Evolutionary conservation across 2,329 filamentous ascomycete genomes (phyloP).

Genomic region (Penicillium sp.): DNA sequence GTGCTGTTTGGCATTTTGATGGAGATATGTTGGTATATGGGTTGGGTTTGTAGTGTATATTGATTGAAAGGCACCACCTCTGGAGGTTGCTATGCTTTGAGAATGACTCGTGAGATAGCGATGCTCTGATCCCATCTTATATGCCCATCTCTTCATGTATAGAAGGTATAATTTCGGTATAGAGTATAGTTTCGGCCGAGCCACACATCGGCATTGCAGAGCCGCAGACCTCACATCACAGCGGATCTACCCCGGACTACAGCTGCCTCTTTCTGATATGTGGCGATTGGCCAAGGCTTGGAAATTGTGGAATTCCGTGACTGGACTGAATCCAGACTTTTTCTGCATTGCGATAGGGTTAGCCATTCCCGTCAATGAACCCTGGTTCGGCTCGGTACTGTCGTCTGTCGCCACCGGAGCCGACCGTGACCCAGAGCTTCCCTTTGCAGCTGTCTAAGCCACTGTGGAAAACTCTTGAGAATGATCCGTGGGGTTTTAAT

Average conservation of each 20-base stretch:
- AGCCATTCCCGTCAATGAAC: slow-evolving; percentile 1
- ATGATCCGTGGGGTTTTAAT: background rate
- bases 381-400: slow-evolving; percentile 2
- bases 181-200: slow-evolving; percentile 8
- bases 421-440: background rate
- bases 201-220: background rate
- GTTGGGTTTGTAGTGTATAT: background rate
- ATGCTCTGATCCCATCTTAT: background rate
- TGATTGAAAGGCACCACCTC: background rate
- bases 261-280: background rate
- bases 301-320: background rate
- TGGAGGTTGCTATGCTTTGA: background rate
- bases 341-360: background rate
- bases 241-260: slow-evolving; percentile 8
- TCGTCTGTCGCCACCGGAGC: slow-evolving; percentile 4
- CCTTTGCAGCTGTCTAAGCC: background rate
- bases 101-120: background rate
- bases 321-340: background rate
- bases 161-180: slow-evolving; percentile 1
- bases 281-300: slow-evolving; percentile 4
- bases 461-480: background rate
- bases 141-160: background rate
- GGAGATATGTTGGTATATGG: background rate
- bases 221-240: background rate
- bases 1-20: background rate